Evolutionary conservation across 139 green algal species (phyloP), one percentile per base, ranked within the genome.

Genomic region (Chlorella sp.): DNA sequence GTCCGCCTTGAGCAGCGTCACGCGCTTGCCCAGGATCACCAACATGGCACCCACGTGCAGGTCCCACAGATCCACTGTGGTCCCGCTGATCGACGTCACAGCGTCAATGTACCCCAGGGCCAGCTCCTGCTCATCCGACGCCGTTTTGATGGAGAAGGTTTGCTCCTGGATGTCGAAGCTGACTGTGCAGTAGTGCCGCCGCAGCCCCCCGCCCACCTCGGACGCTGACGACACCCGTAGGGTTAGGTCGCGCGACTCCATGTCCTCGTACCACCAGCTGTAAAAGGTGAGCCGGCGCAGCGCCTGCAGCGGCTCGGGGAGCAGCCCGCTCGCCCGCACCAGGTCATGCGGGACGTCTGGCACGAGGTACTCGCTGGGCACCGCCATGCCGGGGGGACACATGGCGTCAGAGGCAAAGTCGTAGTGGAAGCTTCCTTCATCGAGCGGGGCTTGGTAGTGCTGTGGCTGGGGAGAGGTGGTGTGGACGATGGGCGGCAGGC

Each of bases 261-360:
- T 26, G 64, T 77, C 73, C 64, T 77, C 73, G n/a, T 49, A 72
- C 73, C 73, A 77, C 73, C 73, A 77, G 24, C 49, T 73, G 49
- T 69, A n/a, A n/a, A 76, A 29, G 10, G 59, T 65, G 5, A 31
- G 59, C 59, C 5, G n/a, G 5, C 5, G 59, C 5, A 20, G 59
- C 5, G 17, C 59, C 6, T 65, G 17, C 14, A 65, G 10, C 10
- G 42, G 42, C 42, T 24, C 10, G 42, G 42, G 42, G 10, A 17
- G 10, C 42, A 55, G 42, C 42, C 42, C 42, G 17, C 42, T 24
- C 42, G 10, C 10, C 42, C 17, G 42, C 42, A 55, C 10, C 42
- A 55, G n/a, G n/a, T n/a, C n/a, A n/a, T n/a, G n/a, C n/a, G n/a
- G n/a, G n/a, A n/a, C n/a, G n/a, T n/a, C n/a, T n/a, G n/a, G n/a